phyloP scores from a whole-genome alignment of 164 flowering plant genomes.

The Santalum album region DNA sequence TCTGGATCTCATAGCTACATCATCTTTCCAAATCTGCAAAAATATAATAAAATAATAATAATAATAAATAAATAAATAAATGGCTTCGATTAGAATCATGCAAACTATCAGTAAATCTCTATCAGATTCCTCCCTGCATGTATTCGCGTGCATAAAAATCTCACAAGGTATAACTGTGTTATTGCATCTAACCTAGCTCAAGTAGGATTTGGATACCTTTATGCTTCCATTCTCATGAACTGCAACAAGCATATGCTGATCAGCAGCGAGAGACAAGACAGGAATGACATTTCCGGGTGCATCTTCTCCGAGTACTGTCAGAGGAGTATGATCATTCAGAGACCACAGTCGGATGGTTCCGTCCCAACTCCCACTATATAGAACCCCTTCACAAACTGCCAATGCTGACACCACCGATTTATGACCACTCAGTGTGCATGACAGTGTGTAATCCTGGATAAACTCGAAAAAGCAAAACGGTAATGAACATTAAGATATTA shows the following conservation, averaged over 20 bases:
- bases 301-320: slow-evolving; percentile 72
- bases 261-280: slow-evolving; percentile 51
- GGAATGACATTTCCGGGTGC: slow-evolving; percentile 38
- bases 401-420: slow-evolving; percentile 77
- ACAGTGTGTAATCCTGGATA: slow-evolving; percentile 59
- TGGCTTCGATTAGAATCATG: too few relatives aligned
- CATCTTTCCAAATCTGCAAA: slow-evolving; percentile 74
- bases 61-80: too few relatives aligned
- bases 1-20: slow-evolving; percentile 34
- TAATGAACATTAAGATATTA: background rate
- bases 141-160: background rate
- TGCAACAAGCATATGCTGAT: slow-evolving; percentile 39
- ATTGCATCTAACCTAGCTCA: background rate
- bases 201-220: slow-evolving; percentile 33
- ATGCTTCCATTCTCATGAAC: slow-evolving; percentile 66
- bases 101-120: too few relatives aligned
- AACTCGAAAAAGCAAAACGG: slow-evolving; percentile 1
- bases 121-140: too few relatives aligned
- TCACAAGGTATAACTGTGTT: background rate
- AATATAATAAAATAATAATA: background rate
- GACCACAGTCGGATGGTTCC: slow-evolving; percentile 89
- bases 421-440: slow-evolving; percentile 76
- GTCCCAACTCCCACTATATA: slow-evolving; percentile 99
- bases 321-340: slow-evolving; percentile 67
- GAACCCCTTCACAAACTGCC: slow-evolving; percentile 52